A percentile compares a stretch with the other conserved stretches of the same genome.
Conservation (phyloP, 2,329 filamentous ascomycete species). For the Cladosporium colombiae region DNA sequence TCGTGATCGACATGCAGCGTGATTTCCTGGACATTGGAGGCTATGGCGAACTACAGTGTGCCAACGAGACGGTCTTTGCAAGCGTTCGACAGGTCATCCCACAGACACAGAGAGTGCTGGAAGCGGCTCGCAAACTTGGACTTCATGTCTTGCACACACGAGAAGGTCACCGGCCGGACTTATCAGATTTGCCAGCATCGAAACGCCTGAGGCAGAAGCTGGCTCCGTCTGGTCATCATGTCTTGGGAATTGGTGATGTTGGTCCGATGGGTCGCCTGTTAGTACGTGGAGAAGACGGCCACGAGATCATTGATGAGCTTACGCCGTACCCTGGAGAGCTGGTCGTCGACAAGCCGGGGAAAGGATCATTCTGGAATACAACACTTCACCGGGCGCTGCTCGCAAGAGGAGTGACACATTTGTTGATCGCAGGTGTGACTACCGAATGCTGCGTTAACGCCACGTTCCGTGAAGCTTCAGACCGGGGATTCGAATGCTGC, state of each 20-base stretch:
- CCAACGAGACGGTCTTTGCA: slow-evolving; percentile 41
- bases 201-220: slow-evolving; percentile 56
- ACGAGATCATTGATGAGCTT: slow-evolving; percentile 58
- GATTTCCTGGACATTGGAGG: slow-evolving; percentile 40
- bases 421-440: slow-evolving; percentile 57
- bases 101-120: slow-evolving; percentile 39
- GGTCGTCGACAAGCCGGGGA: slow-evolving; percentile 57
- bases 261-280: slow-evolving; percentile 61
- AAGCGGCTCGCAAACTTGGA: slow-evolving; percentile 28
- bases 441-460: slow-evolving; percentile 57
- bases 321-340: slow-evolving; percentile 51
- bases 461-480: slow-evolving; percentile 58
- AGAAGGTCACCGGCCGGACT: slow-evolving; percentile 56
- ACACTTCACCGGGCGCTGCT: slow-evolving; percentile 55
- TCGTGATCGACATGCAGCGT: slow-evolving; percentile 59
- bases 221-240: slow-evolving; percentile 44
- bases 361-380: slow-evolving; percentile 56
- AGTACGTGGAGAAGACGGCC: slow-evolving; percentile 59
- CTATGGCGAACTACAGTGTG: slow-evolving; percentile 41
- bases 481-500: slow-evolving; percentile 57
- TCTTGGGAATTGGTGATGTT: slow-evolving; percentile 52
- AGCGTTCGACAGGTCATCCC: slow-evolving; percentile 36
- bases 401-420: slow-evolving; percentile 54
- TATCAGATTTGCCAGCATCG: slow-evolving; percentile 58
- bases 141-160: slow-evolving; percentile 51